Percentiles rank a stretch among this genome's conserved stretches.
phyloP scores from a whole-genome alignment of 179 eudicot genomes.

The Spergularia azorica region DNA sequence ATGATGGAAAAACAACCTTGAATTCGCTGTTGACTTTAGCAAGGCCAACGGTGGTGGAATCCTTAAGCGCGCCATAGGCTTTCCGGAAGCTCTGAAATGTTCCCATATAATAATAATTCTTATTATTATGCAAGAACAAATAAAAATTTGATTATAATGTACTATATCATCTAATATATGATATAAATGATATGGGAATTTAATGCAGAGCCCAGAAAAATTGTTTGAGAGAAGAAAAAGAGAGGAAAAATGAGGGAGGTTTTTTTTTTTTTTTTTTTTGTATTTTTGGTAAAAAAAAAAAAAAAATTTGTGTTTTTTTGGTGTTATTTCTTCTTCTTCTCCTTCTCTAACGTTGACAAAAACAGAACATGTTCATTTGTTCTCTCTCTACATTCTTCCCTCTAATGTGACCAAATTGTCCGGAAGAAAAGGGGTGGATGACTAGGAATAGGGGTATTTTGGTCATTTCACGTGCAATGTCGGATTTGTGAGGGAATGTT shows the following conservation, averaged over 20 bases:
- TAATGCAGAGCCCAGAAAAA: conserved; percentile 11
- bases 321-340: background rate
- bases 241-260: background rate
- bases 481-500: background rate
- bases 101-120: conserved; percentile 32
- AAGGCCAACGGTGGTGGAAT: conserved; percentile 89
- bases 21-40: conserved; percentile 97
- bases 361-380: background rate
- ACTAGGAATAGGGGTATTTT: conserved; percentile 21
- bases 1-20: conserved; percentile 45
- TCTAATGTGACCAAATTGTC: conserved; percentile 1
- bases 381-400: background rate
- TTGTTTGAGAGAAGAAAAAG: background rate
- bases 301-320: background rate
- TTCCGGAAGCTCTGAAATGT: conserved; percentile 73
- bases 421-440: conserved; percentile 14
- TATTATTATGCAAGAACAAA: background rate
- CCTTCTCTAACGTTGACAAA: background rate
- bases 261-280: background rate
- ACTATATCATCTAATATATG: background rate
- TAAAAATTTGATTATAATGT: background rate
- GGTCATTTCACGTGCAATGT: conserved; percentile 7
- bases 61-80: conserved; percentile 95
- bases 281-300: background rate
- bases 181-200: background rate